A percentile compares a stretch with the other conserved stretches of the same genome.
Evolutionary conservation across 257 asterid species (phyloP).

Genomic region (Scutellaria barbata): DNA sequence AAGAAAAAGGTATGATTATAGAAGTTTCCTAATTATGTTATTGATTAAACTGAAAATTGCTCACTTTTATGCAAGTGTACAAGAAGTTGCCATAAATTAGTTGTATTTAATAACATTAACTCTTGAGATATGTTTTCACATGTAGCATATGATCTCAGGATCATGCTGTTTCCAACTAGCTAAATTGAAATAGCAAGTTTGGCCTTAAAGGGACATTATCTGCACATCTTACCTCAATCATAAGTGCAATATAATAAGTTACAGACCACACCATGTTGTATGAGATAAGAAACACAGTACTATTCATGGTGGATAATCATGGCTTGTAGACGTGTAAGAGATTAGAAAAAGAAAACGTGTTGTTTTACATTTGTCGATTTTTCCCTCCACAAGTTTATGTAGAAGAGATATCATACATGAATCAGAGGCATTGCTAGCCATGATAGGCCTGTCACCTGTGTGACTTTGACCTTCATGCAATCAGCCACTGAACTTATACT

Average conservation of each 20-base stretch:
- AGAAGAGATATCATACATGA: conserved; percentile 58
- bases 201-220: neutral
- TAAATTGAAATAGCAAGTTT: conserved; percentile 7
- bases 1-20: too few relatives aligned
- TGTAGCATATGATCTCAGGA: conserved; percentile 10
- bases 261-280: conserved; percentile 14
- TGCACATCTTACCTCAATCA: neutral
- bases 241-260: conserved; percentile 4
- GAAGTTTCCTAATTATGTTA: too few relatives aligned
- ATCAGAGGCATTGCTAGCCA: conserved; percentile 51
- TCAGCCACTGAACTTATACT: conserved; percentile 47
- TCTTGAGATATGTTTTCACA: conserved; percentile 19
- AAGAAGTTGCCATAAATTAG: neutral
- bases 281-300: neutral
- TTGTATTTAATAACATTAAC: neutral
- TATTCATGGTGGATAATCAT: conserved; percentile 20
- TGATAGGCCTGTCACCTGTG: conserved; percentile 81
- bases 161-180: conserved; percentile 8
- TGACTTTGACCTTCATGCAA: conserved; percentile 90
- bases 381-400: conserved; percentile 49
- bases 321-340: conserved; percentile 36
- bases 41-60: neutral
- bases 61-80: neutral
- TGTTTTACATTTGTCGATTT: conserved; percentile 60
- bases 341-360: conserved; percentile 45